phyloP scores from a whole-genome alignment of 495 filamentous ascomycete species.

The Trichocladium uniseriatum region DNA sequence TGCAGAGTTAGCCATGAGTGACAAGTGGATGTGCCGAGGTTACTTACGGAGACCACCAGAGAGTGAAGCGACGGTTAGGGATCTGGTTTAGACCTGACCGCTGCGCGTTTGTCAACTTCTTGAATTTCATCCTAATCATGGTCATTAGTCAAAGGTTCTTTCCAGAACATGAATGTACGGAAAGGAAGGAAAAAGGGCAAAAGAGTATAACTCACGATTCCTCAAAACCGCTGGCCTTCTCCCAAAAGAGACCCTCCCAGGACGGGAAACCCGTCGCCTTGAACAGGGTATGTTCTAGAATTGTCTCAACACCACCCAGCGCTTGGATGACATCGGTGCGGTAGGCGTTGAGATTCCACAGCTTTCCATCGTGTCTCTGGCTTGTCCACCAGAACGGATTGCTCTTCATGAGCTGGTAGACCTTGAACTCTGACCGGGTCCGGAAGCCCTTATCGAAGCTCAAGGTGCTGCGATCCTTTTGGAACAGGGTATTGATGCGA shows the following conservation, averaged over 20 bases:
- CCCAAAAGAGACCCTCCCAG: conserved; percentile 99
- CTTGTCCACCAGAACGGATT: conserved; percentile 99
- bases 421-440: conserved; percentile 92
- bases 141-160: too few species aligned
- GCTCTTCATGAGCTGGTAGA: conserved; percentile 98
- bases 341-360: conserved; percentile 98
- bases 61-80: conserved; percentile 96
- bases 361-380: conserved; percentile 93
- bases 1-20: background rate
- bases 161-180: conserved; percentile 8
- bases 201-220: conserved; percentile 3
- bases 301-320: conserved; percentile 98
- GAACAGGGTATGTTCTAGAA: conserved; percentile 96
- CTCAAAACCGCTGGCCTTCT: conserved; percentile 51
- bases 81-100: conserved; percentile 98
- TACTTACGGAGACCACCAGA: conserved; percentile 79
- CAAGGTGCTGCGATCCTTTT: conserved; percentile 95
- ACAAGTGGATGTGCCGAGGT: background rate
- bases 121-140: conserved; percentile 73
- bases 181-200: too few species aligned
- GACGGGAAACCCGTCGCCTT: conserved; percentile 97
- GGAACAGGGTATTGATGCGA: conserved; percentile 98
- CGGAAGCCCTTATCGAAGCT: conserved; percentile 99
- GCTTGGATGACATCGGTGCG: conserved; percentile 98
- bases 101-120: conserved; percentile 98